Evolutionary conservation across 352 stramenopile species (phyloP).

Genomic region (Phytophthora pini): DNA sequence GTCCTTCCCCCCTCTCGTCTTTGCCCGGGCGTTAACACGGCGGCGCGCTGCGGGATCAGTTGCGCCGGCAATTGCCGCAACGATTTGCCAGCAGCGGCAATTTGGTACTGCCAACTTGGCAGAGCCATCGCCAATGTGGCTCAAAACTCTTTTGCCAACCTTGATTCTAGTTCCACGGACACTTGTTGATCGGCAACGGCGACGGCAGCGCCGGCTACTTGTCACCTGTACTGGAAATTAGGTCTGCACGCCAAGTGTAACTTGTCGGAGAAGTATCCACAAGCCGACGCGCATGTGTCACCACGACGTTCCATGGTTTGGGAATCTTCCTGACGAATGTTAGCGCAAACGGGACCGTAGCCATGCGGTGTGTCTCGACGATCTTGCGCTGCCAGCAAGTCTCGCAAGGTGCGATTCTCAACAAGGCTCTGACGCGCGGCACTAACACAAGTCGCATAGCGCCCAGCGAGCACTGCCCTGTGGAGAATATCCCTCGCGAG

Average conservation of each 20-base stretch:
- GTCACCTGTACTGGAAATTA: too few species aligned
- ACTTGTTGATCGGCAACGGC: too few species aligned
- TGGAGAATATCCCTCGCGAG: background rate
- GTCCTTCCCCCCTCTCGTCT: slow-evolving; percentile 23
- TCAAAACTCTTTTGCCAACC: too few species aligned
- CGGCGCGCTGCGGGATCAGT: slow-evolving; percentile 8
- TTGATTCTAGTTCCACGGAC: too few species aligned
- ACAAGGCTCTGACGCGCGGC: slow-evolving; percentile 1
- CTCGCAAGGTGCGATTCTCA: background rate
- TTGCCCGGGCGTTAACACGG: slow-evolving; percentile 24
- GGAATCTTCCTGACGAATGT: slow-evolving; percentile 27
- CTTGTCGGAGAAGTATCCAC: slow-evolving; percentile 13
- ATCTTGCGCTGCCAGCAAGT: slow-evolving; percentile 9
- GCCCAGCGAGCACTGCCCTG: background rate
- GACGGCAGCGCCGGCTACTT: background rate
- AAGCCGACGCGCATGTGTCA: slow-evolving; percentile 15
- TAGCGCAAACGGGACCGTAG: slow-evolving; percentile 12
- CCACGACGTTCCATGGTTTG: slow-evolving; percentile 23
- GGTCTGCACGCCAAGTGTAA: background rate
- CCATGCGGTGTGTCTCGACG: slow-evolving; percentile 19
- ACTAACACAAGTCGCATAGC: background rate
- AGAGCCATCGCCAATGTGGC: too few species aligned
- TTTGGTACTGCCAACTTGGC: too few species aligned
- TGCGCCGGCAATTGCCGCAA: slow-evolving; percentile 6
- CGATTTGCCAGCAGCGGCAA: slow-evolving; percentile 12